Conservation (phyloP, 805 yeast species). For the Ogataea salicorniae region DNA sequence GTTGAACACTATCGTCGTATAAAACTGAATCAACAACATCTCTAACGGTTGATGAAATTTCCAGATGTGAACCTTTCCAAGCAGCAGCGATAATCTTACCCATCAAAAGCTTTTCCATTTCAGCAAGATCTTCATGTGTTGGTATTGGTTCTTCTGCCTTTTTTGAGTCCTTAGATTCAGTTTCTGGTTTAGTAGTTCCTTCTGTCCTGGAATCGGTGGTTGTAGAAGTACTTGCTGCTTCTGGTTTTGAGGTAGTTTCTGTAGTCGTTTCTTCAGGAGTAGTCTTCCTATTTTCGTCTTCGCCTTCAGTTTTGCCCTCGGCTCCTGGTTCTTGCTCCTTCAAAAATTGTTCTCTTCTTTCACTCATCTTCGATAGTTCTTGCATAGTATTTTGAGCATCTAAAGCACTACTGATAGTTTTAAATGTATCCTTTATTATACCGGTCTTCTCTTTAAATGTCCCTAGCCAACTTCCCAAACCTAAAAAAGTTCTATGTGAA, state of each 20-base stretch:
- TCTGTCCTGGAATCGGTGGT: conserved; percentile 21
- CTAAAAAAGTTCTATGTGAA: conserved; percentile 71
- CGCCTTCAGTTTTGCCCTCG: conserved; percentile 8
- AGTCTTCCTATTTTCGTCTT: neutral
- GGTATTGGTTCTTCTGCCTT: conserved; percentile 28
- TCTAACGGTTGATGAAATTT: conserved; percentile 71
- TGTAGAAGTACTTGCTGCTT: too few species aligned
- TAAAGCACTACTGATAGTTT: conserved; percentile 73
- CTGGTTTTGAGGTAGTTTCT: too few species aligned
- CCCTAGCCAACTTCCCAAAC: conserved; percentile 79
- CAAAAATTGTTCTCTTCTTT: conserved; percentile 31
- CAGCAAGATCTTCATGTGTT: conserved; percentile 57
- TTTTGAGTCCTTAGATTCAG: too few species aligned
- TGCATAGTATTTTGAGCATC: conserved; percentile 82
- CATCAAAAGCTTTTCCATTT: conserved; percentile 72
- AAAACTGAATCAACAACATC: conserved; percentile 79
- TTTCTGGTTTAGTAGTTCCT: conserved; percentile 8
- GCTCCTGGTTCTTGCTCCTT: conserved; percentile 29
- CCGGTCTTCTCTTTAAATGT: conserved; percentile 80
- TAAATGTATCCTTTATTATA: conserved; percentile 77
- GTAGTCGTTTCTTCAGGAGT: neutral
- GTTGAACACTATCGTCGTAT: conserved; percentile 57
- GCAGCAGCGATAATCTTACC: conserved; percentile 92
- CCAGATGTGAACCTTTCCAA: conserved; percentile 91
- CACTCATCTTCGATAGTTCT: conserved; percentile 69